These are phyloP conservation scores for Cucurbita maxima DNA, from an alignment of 306 rosid genomes.

Conservation along the genomic window DNA sequence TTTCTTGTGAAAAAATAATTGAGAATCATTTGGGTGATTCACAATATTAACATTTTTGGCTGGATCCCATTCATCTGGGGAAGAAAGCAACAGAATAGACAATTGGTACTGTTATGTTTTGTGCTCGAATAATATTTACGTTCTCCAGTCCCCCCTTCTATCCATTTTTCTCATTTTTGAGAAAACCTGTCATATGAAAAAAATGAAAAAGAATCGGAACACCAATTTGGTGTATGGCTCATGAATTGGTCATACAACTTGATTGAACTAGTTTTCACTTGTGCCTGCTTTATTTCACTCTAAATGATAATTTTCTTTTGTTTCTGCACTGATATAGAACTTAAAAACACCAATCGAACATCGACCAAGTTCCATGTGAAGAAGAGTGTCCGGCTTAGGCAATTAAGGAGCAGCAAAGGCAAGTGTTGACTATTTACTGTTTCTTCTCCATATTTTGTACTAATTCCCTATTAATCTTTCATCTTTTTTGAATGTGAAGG, in stretches of 20 bases:
- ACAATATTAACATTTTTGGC: background rate
- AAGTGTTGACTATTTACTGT: background rate
- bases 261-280: background rate
- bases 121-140: background rate
- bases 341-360: background rate
- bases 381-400: conserved; percentile 1
- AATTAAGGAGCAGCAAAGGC: conserved; percentile 5
- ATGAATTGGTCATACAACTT: background rate
- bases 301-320: background rate
- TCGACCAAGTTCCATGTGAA: conserved; percentile 3
- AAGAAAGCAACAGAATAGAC: background rate
- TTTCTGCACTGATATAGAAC: background rate
- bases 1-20: background rate
- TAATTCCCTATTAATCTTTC: background rate
- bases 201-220: background rate
- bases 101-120: background rate
- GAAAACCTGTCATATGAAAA: background rate
- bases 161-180: background rate
- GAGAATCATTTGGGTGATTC: background rate
- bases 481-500: background rate
- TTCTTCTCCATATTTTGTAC: background rate
- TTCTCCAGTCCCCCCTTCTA: background rate
- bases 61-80: background rate
- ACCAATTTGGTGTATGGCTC: background rate
- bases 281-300: background rate